Percentiles rank a stretch among this genome's conserved stretches.
These are phyloP conservation scores for Mortierella sp. DNA, from an alignment of 371 early-diverging fungal genomes.

Conservation along the genomic window DNA sequence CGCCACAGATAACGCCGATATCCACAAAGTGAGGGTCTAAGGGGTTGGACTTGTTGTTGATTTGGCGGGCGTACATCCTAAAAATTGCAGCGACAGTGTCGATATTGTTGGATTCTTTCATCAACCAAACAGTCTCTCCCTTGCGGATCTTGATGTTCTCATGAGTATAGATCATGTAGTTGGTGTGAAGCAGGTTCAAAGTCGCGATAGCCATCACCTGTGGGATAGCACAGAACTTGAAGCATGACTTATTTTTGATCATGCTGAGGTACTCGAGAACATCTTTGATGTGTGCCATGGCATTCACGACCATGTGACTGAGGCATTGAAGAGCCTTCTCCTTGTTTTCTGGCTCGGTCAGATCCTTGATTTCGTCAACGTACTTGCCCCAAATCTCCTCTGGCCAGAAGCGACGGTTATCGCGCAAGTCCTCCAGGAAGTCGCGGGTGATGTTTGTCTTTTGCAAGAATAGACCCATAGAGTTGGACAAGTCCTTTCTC, in stretches of 20 bases:
- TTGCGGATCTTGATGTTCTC: conserved; percentile 94
- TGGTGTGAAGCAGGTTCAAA: conserved; percentile 87
- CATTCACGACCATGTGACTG: conserved; percentile 90
- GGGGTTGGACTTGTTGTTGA: conserved; percentile 77
- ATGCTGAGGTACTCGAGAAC: conserved; percentile 86
- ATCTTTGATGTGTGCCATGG: conserved; percentile 87
- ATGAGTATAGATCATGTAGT: conserved; percentile 79
- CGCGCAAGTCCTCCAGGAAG: conserved; percentile 88
- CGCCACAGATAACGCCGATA: conserved; percentile 61
- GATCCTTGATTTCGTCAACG: conserved; percentile 67
- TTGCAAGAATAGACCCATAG: conserved; percentile 96
- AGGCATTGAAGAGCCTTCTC: conserved; percentile 79
- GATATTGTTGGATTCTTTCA: conserved; percentile 64
- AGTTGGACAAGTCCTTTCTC: conserved; percentile 72
- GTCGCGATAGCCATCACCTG: conserved; percentile 99
- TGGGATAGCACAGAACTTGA: conserved; percentile 97
- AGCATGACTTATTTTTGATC: conserved; percentile 83
- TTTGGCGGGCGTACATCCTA: conserved; percentile 71
- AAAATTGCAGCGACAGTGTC: conserved; percentile 76
- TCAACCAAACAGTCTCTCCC: conserved; percentile 83
- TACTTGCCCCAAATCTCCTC: conserved; percentile 88
- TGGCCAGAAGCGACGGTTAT: conserved; percentile 96
- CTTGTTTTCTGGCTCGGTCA: conserved; percentile 73
- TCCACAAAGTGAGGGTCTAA: conserved; percentile 78
- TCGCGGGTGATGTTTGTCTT: conserved; percentile 97